phyloP scores from a whole-genome alignment of 345 rosid species.

The Mercurialis annua region DNA sequence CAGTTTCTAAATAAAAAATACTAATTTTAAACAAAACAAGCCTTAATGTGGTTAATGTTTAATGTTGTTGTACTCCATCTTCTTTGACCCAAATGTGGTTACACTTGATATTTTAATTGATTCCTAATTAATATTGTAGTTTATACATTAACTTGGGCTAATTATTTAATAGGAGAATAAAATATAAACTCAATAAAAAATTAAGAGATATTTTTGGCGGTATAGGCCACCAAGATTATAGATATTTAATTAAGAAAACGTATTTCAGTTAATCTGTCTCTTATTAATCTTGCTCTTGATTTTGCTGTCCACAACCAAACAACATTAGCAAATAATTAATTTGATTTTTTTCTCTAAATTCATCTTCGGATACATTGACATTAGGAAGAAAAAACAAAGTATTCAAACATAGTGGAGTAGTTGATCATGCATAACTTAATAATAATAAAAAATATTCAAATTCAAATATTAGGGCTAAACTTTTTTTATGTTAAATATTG shows the following conservation, averaged over 20 bases:
- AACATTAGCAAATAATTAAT: conserved; percentile 9
- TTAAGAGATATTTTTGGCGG: neutral
- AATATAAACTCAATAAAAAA: neutral
- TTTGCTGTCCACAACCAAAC: conserved; percentile 25
- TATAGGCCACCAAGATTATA: neutral
- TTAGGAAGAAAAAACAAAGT: neutral
- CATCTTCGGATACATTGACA: neutral
- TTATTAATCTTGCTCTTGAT: conserved; percentile 19
- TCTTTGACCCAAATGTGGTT: no score
- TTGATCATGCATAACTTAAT: no score
- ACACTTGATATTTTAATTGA: no score
- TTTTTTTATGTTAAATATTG: no score
- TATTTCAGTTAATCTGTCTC: conserved; percentile 7
- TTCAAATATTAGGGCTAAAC: no score
- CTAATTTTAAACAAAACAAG: no score
- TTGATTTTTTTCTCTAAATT: neutral
- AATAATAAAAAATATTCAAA: no score
- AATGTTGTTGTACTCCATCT: no score
- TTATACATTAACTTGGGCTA: no score
- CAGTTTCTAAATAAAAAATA: no score
- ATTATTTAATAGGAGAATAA: neutral
- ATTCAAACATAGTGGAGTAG: conserved; percentile 12
- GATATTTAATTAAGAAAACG: neutral
- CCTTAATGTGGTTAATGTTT: no score
- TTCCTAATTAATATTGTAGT: no score